Base-by-base conservation (phyloP, 1,139 yeast genomes). In the Geotrichum carabidarum region DNA sequence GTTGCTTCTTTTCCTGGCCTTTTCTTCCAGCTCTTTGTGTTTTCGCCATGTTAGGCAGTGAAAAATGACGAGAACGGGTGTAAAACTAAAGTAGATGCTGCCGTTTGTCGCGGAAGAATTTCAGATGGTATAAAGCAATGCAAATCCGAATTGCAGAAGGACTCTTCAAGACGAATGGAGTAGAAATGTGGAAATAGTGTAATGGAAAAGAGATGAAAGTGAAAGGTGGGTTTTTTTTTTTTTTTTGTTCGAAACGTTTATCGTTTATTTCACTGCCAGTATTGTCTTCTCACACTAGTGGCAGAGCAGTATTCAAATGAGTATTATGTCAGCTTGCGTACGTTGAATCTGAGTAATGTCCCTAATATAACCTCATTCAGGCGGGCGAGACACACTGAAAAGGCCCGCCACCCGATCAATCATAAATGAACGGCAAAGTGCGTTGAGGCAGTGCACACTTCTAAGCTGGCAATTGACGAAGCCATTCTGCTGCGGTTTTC, bases 11-110 rank as follows among this genome's bases (percentile, higher is more conserved):
- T 51, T 71, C 73, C 34, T 42, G 34, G 31, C 17, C 34, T 69
- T 81, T 83, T 68, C 93, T 81, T 50, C 82, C 88, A 41, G 86
- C 84, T 71, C 91, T 77, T 71, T 84, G 86, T 32, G 88, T 84
- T 60, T 85, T 80, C 50, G 88, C 93, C 94, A 86, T 85, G 45
- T 31, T 15, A 6, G 43, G 27, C 40, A 7, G 17, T n/a, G 14
- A 17, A 11, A n/a, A 37, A n/a, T 37, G n/a, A 17, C 5, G 17
- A 6, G 15, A 12, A 6, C 15, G 40, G 3, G 6, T 15, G n/a
- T 37, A 37, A 12, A n/a, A n/a, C 9, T 8, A 8, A 11, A n/a
- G 40, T 37, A 2, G 8, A 8, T 37, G 15, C 40, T 37, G 15
- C 40, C 40, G 40, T 17, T 37, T 37, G 17, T 37, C 40, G 40